Evolutionary conservation across 164 flowering plant species (phyloP), one percentile per base, ranked within the genome.

Genomic region (Vitis cinerea): DNA sequence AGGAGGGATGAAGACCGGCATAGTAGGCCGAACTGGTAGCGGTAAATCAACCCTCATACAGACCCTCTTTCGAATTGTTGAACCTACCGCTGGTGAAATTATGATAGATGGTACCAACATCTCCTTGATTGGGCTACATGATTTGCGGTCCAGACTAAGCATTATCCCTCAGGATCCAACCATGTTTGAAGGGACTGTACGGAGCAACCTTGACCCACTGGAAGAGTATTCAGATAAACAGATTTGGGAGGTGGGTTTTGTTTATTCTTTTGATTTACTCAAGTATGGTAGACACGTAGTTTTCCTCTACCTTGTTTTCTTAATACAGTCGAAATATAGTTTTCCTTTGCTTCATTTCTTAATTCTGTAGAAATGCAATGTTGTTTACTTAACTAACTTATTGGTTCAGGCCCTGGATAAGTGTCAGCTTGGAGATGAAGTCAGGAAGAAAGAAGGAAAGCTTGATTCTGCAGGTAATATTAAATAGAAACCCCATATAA

Each of bases 101-200:
- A 5, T 68, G 50, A 84, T 91, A 57, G 97, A 90, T 78, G 87
- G 86, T 53, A 67, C 83, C 59, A 62, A 92, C 72, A 87, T 92
- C 37, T 81, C 77, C 17, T 71, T 77, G 2, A 88, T 92, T 64
- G 97, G 97, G 51, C 75, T 92, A 65, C 97, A 90, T 76, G 95
- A 91, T 78, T 70, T 91, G 52, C 70, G 97, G 62, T 86, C 86
- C 44, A 84, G 86, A 65, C 73, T 91, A 59, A 88, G 97, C 77
- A 91, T 91, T 29, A 91, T 90, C 70, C 97, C 97, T 3, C 97
- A 91, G 62, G 97, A 91, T 67, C 97, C 97, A 17, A 89, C 94
- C 76, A 90, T 91, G 97, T 91, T 91, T 72, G 94, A 91, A 77
- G 97, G 97, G 3, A 91, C 91, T 9, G 78, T 91, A 5, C 66